These are phyloP conservation scores for Tuber brumale DNA, from an alignment of 495 filamentous ascomycete species.

Conservation along the genomic window DNA sequence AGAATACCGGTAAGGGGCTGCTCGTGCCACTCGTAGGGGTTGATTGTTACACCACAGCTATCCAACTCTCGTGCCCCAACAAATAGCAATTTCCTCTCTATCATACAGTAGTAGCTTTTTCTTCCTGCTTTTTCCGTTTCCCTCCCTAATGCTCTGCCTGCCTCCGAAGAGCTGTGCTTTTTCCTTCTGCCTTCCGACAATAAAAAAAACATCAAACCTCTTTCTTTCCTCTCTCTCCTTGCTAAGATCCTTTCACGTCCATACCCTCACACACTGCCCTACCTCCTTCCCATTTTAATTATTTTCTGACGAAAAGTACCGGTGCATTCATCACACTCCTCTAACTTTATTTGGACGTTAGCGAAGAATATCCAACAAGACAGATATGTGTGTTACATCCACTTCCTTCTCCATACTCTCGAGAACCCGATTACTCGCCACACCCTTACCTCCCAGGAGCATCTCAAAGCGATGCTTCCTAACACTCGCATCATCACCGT, in stretches of 20 bases:
- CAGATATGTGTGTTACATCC: neutral
- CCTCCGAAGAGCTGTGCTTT: neutral
- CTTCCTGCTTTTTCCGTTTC: neutral
- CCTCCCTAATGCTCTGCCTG: constrained; percentile 4
- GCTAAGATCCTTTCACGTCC: neutral
- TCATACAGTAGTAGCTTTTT: neutral
- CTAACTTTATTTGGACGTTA: neutral
- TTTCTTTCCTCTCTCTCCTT: neutral
- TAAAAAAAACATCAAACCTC: constrained; percentile 7
- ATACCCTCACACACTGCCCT: neutral
- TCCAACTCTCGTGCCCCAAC: neutral
- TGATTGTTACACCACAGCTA: neutral
- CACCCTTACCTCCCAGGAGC: neutral
- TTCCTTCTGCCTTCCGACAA: neutral
- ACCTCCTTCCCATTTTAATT: neutral
- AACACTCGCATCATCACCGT: neutral
- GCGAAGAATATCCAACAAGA: neutral
- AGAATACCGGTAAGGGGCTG: neutral
- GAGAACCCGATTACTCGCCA: neutral
- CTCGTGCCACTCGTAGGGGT: neutral
- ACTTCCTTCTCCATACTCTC: neutral
- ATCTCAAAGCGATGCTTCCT: constrained; percentile 6
- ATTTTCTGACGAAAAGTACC: neutral
- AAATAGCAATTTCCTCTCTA: neutral
- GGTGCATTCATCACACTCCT: neutral